phyloP scores from a whole-genome alignment of 179 eudicot species.

The Beta corolliflora region DNA sequence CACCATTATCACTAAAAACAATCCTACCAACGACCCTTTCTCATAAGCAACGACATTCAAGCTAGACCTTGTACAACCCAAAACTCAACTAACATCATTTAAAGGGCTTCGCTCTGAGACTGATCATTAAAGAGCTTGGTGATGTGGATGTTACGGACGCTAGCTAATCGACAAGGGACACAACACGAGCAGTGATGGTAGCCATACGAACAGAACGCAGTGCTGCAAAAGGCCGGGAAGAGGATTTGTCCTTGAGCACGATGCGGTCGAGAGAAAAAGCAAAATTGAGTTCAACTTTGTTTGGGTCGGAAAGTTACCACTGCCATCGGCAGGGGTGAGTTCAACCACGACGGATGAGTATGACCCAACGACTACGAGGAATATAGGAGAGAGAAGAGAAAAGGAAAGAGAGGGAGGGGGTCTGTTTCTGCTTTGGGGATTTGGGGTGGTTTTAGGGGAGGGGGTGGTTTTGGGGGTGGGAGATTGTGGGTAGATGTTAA shows the following conservation, averaged over 20 bases:
- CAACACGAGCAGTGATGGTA: conserved; percentile 73
- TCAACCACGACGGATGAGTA: too few relatives aligned
- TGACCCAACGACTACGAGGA: too few relatives aligned
- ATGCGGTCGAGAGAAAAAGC: conserved; percentile 64
- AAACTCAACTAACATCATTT: conserved; percentile 79
- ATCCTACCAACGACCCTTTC: conserved; percentile 82
- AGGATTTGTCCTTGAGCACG: conserved; percentile 72
- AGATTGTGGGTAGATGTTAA: too few relatives aligned
- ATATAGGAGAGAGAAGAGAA: too few relatives aligned
- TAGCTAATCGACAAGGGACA: conserved; percentile 75
- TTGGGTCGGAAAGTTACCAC: too few relatives aligned
- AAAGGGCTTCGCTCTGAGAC: conserved; percentile 71
- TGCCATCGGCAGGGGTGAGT: too few relatives aligned
- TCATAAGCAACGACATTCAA: conserved; percentile 84
- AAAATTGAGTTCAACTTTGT: too few relatives aligned
- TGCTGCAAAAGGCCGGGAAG: conserved; percentile 62
- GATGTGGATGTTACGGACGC: conserved; percentile 65
- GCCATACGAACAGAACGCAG: conserved; percentile 76
- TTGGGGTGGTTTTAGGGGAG: too few relatives aligned
- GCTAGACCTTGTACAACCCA: conserved; percentile 86
- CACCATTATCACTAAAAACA: conserved; percentile 81
- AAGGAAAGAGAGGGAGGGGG: too few relatives aligned
- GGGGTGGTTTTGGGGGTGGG: too few relatives aligned
- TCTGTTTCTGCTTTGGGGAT: too few relatives aligned
- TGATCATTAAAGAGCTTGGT: conserved; percentile 92